Base-by-base conservation (phyloP, 768 basidiomycete species). In the Scleroderma bovista region DNA sequence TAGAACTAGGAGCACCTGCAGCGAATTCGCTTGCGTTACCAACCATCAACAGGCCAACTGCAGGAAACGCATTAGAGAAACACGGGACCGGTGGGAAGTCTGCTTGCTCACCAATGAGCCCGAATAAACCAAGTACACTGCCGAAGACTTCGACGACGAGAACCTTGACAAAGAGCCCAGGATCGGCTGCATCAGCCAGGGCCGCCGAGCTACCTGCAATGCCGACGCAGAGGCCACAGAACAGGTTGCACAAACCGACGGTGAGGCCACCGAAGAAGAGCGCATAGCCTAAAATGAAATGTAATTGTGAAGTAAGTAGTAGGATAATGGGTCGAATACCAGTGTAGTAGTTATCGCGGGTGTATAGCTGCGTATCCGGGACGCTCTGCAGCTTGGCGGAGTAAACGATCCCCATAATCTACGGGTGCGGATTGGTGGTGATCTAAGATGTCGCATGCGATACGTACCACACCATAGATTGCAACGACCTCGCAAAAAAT, bases 401-500 rank as follows among this genome's bases (percentile, higher is more conserved):
- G 70, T 93, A 99, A 38, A 99, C 91, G 57, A 98, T 99, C 23
- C 93, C 90, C 60, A 94, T 94, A 60, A 96, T 96, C 89, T 91
- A 43, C 3, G 32, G 19, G 16, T 3, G 16, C 22, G 15, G 8
- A 0, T 46, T 29, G 15, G 17, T 15, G 12, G 29, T 50, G 34
- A 52, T 49, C 6, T 12, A 2, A 6, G 13, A 24, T 23, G 12
- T 11, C 12, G 11, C 24, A 41, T 10, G 11, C 10, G 41, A 5
- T 16, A 76, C 87, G 52, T 69, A 93, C 91, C 46, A 92, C 90
- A 50, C 89, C 96, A 72, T 98, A 98, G 63, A 99, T 98, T 51
- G 95, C 96, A 24, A 99, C 94, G 62, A 97, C 96, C 74, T 98
- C 95, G 69, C 95, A 97, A 77, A 98, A 97, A 62, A 99, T 97